Evolutionary conservation across 2,329 filamentous ascomycete genomes (phyloP), one percentile per base, ranked within the genome.

Genomic region (Dactylellina drechsleri): DNA sequence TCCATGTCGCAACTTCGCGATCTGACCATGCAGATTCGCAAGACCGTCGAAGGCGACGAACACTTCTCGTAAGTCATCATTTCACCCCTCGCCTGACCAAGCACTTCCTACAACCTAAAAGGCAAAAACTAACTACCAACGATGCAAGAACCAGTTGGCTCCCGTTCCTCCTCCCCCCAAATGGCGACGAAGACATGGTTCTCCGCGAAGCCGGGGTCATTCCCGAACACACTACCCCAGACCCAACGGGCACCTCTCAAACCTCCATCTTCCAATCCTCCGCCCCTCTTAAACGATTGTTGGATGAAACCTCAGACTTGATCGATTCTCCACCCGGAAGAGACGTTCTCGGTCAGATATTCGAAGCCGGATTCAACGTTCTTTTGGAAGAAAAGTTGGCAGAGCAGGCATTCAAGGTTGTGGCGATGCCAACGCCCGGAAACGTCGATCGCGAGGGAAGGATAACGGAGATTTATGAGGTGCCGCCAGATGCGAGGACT

Each of bases 231-330:
- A 84, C 79, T 52, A 82, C 80, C 76, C 82, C 79, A 23, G 78
- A 78, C 70, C 66, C 80, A 41, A 82, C 62, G 5, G 62, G 70
- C 45, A 54, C 6, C 79, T 82, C 2, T 79, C 84, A 1, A 79
- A 83, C n/a, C 78, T 82, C 12, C 81, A 84, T 31, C 40, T 75
- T 68, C 47, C 58, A 52, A 40, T 85, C 86, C n/a, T 81, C 85
- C 10, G 81, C 83, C 5, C 87, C 89, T 0, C 87, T 99, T 66
- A 89, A 94, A 66, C 90, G 91, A 70, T 87, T 99, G 18, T 87
- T 99, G 0, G 94, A 99, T 81, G 95, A 99, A 84, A 98, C 95
- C 1, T 92, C 94, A 45, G 95, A 99, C 81, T 87, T 99, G 23
- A 90, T 98, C 80, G 95, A 99, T 80, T 97, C 95, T 0, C 95